phyloP scores from a whole-genome alignment of 805 yeast genomes.

The Wickerhamiella allomyrinae region DNA sequence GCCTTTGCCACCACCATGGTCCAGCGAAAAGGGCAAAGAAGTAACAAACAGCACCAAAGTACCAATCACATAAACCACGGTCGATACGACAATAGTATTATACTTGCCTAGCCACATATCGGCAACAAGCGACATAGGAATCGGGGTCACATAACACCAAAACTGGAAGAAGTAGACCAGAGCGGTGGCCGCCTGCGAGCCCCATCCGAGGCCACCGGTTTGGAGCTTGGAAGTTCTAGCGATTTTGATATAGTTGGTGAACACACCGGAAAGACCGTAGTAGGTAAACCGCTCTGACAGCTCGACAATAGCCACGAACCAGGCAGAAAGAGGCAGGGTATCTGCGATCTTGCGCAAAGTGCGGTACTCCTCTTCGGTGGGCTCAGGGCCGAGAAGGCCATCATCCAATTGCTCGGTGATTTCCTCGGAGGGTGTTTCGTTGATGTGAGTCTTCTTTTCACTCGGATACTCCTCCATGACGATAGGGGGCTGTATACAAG shows the following conservation, averaged over 20 bases:
- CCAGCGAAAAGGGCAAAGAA: conserved; percentile 46
- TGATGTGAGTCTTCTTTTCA: background rate
- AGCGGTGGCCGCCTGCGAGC: conserved; percentile 53
- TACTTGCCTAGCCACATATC: conserved; percentile 64
- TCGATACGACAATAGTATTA: conserved; percentile 49
- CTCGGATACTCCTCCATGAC: background rate
- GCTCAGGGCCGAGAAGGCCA: conserved; percentile 13
- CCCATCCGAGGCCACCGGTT: conserved; percentile 45
- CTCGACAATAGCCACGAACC: conserved; percentile 57
- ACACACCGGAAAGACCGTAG: conserved; percentile 64
- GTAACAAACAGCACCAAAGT: conserved; percentile 53
- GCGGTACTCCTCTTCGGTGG: conserved; percentile 41
- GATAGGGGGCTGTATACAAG: too few relatives aligned
- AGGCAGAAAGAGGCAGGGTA: conserved; percentile 38
- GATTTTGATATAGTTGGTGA: conserved; percentile 63
- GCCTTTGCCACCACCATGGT: conserved; percentile 31
- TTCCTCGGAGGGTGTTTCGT: background rate
- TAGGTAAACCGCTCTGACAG: conserved; percentile 70
- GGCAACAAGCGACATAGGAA: conserved; percentile 60
- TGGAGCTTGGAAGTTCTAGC: conserved; percentile 28
- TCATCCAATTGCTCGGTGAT: background rate
- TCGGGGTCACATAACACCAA: conserved; percentile 71
- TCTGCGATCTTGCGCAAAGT: conserved; percentile 42
- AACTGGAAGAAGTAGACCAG: conserved; percentile 63
- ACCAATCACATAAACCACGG: conserved; percentile 46